Conservation (phyloP, 331 rosid species). For the Malus hybrid region DNA sequence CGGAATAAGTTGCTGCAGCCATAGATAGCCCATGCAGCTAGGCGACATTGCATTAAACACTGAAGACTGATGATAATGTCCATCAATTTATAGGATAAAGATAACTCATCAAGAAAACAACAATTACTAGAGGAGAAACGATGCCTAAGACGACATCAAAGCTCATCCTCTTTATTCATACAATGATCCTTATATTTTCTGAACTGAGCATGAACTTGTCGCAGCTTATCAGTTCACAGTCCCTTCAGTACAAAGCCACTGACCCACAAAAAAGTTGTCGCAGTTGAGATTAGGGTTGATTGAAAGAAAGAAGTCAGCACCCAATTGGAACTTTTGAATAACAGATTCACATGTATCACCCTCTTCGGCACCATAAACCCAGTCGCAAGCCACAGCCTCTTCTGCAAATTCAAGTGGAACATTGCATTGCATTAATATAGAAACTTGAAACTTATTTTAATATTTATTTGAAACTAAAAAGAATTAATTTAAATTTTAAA, state of each 20-base stretch:
- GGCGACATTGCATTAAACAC: not conserved
- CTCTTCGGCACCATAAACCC: not conserved
- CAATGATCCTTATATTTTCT: not conserved
- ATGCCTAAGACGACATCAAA: not conserved
- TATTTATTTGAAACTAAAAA: not conserved
- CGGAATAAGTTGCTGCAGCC: not conserved
- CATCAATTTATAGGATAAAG: not conserved
- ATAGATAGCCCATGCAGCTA: not conserved
- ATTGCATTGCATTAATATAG: no score
- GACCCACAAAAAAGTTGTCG: slow-evolving; percentile 10
- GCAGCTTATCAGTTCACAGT: not conserved
- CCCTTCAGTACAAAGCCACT: slow-evolving; percentile 18
- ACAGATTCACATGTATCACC: slow-evolving; percentile 15
- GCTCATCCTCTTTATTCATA: not conserved
- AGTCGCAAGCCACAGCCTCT: not conserved
- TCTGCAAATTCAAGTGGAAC: not conserved
- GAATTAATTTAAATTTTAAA: not conserved
- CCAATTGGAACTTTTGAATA: not conserved
- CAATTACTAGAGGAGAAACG: not conserved
- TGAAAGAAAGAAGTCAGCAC: not conserved
- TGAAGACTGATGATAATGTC: not conserved
- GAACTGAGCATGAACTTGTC: not conserved
- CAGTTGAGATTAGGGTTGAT: slow-evolving; percentile 23
- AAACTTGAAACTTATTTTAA: not conserved
- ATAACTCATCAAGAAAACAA: not conserved